phyloP scores from a whole-genome alignment of 495 filamentous ascomycete genomes.

The Neurospora sp. region DNA sequence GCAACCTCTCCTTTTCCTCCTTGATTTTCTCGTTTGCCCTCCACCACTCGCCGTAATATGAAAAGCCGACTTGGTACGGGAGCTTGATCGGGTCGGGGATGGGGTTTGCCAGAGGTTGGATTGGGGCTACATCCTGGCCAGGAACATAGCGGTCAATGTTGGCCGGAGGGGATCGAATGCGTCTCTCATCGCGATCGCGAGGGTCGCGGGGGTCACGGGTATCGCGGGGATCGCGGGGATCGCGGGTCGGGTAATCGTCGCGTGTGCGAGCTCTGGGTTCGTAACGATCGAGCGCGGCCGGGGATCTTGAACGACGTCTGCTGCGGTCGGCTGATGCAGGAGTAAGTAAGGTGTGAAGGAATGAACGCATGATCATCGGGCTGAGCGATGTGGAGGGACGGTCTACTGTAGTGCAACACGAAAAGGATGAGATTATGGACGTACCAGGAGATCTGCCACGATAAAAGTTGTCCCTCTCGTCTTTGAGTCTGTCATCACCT shows the following conservation, averaged over 20 bases:
- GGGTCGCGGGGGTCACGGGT: slow-evolving; percentile 16
- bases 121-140: slow-evolving; percentile 54
- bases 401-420: background rate
- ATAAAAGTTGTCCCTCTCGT: slow-evolving; percentile 45
- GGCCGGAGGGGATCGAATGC: slow-evolving; percentile 49
- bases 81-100: slow-evolving; percentile 73
- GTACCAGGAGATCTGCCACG: slow-evolving; percentile 47
- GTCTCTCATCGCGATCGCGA: slow-evolving; percentile 49
- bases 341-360: slow-evolving; percentile 5
- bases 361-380: background rate
- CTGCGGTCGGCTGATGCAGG: slow-evolving; percentile 30
- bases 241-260: slow-evolving; percentile 48
- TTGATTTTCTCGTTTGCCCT: slow-evolving; percentile 72
- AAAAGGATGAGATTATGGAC: slow-evolving; percentile 18
- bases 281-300: slow-evolving; percentile 59
- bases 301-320: slow-evolving; percentile 62
- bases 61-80: slow-evolving; percentile 92
- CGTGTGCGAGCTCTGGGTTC: slow-evolving; percentile 56
- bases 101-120: slow-evolving; percentile 57
- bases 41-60: slow-evolving; percentile 97
- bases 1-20: slow-evolving; percentile 72
- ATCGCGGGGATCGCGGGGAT: background rate
- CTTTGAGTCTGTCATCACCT: slow-evolving; percentile 40
- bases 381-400: background rate
- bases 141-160: slow-evolving; percentile 96